Evolutionary conservation across 192 early-diverging fungal species (phyloP).

Genomic region (Gaertneriomyces sp.): DNA sequence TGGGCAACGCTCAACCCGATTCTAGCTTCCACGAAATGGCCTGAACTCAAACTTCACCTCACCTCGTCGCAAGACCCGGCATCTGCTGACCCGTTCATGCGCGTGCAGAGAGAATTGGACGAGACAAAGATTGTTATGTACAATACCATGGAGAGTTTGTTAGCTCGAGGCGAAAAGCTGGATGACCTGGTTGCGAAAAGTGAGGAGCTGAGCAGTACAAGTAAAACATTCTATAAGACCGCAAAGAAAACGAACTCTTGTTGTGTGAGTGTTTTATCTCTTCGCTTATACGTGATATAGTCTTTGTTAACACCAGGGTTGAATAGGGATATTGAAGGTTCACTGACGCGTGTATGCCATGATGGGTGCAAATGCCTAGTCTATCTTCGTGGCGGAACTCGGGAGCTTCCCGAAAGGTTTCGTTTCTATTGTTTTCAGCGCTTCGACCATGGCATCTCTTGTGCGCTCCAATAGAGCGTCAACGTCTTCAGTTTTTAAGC

Average conservation of each 20-base stretch:
- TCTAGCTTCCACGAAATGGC: slow-evolving; percentile 48
- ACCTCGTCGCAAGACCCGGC: slow-evolving; percentile 87
- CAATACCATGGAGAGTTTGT: slow-evolving; percentile 87
- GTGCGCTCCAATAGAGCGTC: slow-evolving; percentile 23
- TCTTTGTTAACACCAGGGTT: no score
- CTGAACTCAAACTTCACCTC: slow-evolving; percentile 70
- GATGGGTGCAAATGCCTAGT: no score
- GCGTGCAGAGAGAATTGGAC: slow-evolving; percentile 92
- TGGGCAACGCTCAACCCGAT: slow-evolving; percentile 46
- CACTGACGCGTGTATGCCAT: no score
- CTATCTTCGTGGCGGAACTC: no score
- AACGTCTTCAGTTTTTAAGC: slow-evolving; percentile 31
- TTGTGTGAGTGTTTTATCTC: slow-evolving; percentile 48
- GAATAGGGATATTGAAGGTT: no score
- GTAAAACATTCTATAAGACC: slow-evolving; percentile 95
- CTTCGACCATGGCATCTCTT: slow-evolving; percentile 27
- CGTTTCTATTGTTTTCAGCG: slow-evolving; percentile 25
- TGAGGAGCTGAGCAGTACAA: slow-evolving; percentile 80
- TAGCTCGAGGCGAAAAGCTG: slow-evolving; percentile 86
- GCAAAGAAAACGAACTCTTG: slow-evolving; percentile 84
- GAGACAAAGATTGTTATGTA: slow-evolving; percentile 94
- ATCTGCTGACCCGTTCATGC: slow-evolving; percentile 85
- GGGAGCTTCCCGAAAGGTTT: background rate
- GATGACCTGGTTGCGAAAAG: slow-evolving; percentile 80
- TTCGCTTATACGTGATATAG: background rate